These are phyloP conservation scores for Candida ficus DNA, from an alignment of 805 yeast species.

Conservation along the genomic window DNA sequence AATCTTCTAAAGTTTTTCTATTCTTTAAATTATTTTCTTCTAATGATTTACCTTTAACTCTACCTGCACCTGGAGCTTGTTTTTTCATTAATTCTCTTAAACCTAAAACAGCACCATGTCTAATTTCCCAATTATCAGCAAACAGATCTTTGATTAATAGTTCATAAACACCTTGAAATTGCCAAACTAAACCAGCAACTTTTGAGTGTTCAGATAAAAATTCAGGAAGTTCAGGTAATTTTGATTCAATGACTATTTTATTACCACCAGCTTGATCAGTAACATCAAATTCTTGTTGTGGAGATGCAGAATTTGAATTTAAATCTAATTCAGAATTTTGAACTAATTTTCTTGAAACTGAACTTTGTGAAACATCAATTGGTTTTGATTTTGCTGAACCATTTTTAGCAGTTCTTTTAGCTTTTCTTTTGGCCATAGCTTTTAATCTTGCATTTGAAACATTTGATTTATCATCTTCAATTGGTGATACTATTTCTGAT, in stretches of 20 bases:
- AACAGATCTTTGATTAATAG: slow-evolving; percentile 72
- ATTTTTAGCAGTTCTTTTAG: slow-evolving; percentile 62
- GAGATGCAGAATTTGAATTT: slow-evolving; percentile 17
- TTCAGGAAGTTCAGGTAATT: slow-evolving; percentile 57
- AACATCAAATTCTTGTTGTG: slow-evolving; percentile 40
- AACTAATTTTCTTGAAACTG: slow-evolving; percentile 52
- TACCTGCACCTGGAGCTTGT: slow-evolving; percentile 84
- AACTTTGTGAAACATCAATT: slow-evolving; percentile 67
- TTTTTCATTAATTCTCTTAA: slow-evolving; percentile 76
- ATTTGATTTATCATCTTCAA: slow-evolving; percentile 9
- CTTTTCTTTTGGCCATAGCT: slow-evolving; percentile 92
- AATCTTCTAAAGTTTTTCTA: slow-evolving; percentile 71
- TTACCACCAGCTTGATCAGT: slow-evolving; percentile 78
- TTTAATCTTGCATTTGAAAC: slow-evolving; percentile 70
- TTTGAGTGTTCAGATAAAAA: slow-evolving; percentile 65
- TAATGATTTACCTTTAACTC: slow-evolving; percentile 57
- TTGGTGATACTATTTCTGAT: slow-evolving; percentile 1
- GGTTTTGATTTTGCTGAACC: slow-evolving; percentile 40
- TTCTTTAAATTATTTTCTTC: slow-evolving; percentile 65
- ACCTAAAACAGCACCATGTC: slow-evolving; percentile 96
- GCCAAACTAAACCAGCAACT: slow-evolving; percentile 81
- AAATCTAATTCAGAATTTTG: slow-evolving; percentile 24
- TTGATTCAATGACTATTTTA: slow-evolving; percentile 80
- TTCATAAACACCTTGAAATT: slow-evolving; percentile 89
- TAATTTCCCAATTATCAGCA: slow-evolving; percentile 84